Base-by-base conservation (phyloP, 1,139 yeast genomes). In the Candida glucosophila region DNA sequence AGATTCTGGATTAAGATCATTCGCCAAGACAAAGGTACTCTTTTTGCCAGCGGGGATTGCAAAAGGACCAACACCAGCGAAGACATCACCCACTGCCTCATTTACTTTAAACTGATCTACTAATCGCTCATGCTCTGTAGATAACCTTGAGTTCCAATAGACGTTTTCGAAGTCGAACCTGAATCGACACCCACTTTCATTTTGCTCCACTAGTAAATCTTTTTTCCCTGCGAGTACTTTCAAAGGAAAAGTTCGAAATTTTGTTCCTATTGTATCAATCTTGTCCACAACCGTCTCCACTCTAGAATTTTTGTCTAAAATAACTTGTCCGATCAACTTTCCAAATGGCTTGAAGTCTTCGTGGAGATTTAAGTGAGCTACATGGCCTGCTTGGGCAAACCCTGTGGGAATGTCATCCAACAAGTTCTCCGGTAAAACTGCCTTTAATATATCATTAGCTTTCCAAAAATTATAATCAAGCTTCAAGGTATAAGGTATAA, bases 41-140 rank as follows among this genome's bases (percentile, higher is more conserved):
- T 79, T 83, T 51, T 81, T 86, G 11, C 88, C 98, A 1, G 96
- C 95, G 0, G 99, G 99, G 1, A 90, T 74, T 2, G 94, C 92
- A 59, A 92, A 92, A 3, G 99, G 99, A 0, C 99, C 99, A 2
- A 92, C 98, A 19, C 99, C 99, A 1, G 96, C 98, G 71, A 92
- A 83, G 0, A 86, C 97, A 58, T 92, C 99, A 38, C 86, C 85
- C 1, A 92, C 83, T 2, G 83, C 81, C 33, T 79, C 81, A 7
- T 76, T 67, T 2, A 68, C 60, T 34, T 67, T 45, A 46, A 92
- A 88, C 29, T 49, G 52, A 3, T 55, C 46, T 7, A 90, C 77
- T 25, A 92, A 55, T 32, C 97, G 62, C 28, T 77, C 92, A 51
- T 92, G 99, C 44, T 92, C 99, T 0, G 95, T 81, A 41, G 86